A percentile compares a stretch with the other conserved stretches of the same genome.
Evolutionary conservation across 169 alveolate genomes (phyloP).

Genomic region (Eimeria maxima): DNA sequence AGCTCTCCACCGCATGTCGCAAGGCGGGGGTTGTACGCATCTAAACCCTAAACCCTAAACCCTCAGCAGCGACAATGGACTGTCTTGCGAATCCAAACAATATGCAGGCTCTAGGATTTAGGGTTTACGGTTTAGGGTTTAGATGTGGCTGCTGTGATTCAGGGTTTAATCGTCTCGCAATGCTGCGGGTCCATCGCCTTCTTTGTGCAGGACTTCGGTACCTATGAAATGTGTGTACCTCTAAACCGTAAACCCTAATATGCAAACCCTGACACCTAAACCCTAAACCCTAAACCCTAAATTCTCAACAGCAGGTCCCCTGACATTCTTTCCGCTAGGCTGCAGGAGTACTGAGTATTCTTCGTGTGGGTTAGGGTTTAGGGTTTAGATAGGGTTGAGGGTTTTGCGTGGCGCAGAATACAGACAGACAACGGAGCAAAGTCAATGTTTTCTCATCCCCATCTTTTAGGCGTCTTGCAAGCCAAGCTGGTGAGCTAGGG

Average conservation of each 20-base stretch:
- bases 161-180: constrained; percentile 62
- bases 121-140: constrained; percentile 16
- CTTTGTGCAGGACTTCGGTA: constrained; percentile 36
- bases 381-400: constrained; percentile 37
- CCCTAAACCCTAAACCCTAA: not conserved
- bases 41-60: constrained; percentile 33
- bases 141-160: not conserved
- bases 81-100: not conserved
- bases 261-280: not conserved
- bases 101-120: not conserved
- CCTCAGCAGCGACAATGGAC: not conserved
- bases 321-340: not conserved
- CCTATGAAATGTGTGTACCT: constrained; percentile 13
- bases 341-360: not conserved
- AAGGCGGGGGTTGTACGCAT: constrained; percentile 14
- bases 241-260: constrained; percentile 23
- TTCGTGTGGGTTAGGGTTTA: not conserved
- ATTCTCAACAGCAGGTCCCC: not conserved
- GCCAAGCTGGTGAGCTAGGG: constrained; percentile 40
- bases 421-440: not conserved
- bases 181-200: constrained; percentile 75
- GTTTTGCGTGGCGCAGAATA: constrained; percentile 5
- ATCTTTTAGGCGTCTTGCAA: not conserved
- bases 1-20: constrained; percentile 4
- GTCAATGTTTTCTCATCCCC: constrained; percentile 10